phyloP scores from a whole-genome alignment of 805 yeast genomes.

The Wickerhamiella qilinensis region DNA sequence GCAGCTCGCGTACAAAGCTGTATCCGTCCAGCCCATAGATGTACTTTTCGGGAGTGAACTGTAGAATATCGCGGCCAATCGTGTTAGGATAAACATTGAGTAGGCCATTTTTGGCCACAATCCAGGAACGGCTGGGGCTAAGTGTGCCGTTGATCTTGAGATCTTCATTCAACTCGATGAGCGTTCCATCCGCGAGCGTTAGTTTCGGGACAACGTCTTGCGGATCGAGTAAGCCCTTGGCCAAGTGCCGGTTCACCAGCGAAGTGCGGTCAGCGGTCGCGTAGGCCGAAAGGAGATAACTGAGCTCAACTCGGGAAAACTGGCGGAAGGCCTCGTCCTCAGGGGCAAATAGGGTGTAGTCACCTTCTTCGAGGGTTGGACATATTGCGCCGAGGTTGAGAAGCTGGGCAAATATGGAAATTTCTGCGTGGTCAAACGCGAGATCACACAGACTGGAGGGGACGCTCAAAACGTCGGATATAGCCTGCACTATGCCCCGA shows the following conservation, averaged over 20 bases:
- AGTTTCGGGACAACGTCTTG: conserved; percentile 6
- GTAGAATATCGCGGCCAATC: conserved; percentile 17
- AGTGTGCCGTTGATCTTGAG: conserved; percentile 1
- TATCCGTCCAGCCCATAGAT: conserved; percentile 43
- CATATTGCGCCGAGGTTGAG: conserved; percentile 3
- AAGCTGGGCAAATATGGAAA: conserved; percentile 8
- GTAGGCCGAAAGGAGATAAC: conserved; percentile 10
- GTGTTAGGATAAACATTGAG: conserved; percentile 31
- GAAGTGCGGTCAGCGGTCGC: conserved; percentile 10
- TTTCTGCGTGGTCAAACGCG: conserved; percentile 6
- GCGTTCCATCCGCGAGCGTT: conserved; percentile 10
- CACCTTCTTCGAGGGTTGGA: neutral
- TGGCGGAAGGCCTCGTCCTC: conserved; percentile 4
- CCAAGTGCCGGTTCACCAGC: conserved; percentile 8
- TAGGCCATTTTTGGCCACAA: conserved; percentile 32
- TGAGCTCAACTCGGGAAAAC: conserved; percentile 6
- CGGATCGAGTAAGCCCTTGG: conserved; percentile 3
- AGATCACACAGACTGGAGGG: conserved; percentile 10
- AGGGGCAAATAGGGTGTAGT: conserved; percentile 11
- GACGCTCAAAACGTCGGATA: conserved; percentile 8
- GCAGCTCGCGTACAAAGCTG: conserved; percentile 52
- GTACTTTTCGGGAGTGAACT: conserved; percentile 40
- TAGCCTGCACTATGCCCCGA: conserved; percentile 16
- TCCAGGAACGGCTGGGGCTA: conserved; percentile 4
- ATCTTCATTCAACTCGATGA: conserved; percentile 3